Evolutionary conservation across 352 stramenopile species (phyloP).

Genomic region (Globisporangium recalcitrans): DNA sequence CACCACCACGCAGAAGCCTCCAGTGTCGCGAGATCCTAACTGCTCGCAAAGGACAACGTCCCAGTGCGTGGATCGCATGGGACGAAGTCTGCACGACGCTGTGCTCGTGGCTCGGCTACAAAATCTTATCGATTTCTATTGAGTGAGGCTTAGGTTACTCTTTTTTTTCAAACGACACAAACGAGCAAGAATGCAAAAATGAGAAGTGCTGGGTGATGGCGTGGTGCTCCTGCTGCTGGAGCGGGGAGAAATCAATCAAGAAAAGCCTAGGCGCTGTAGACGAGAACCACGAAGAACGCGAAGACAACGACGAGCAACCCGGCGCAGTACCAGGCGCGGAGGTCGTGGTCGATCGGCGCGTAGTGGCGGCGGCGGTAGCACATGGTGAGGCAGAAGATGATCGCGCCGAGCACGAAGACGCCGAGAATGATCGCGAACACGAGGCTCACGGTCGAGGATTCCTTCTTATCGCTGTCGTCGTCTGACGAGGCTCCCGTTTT

Average conservation of each 20-base stretch:
- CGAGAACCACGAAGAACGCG: conserved; percentile 67
- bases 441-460: conserved; percentile 21
- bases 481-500: conserved; percentile 2
- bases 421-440: conserved; percentile 36
- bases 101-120: conserved; percentile 58
- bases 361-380: conserved; percentile 72
- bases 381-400: conserved; percentile 41
- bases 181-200: conserved; percentile 1
- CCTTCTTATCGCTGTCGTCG: conserved; percentile 9
- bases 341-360: conserved; percentile 47
- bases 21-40: conserved; percentile 45
- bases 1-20: too few species aligned
- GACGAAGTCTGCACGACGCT: conserved; percentile 46
- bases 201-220: background rate
- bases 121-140: conserved; percentile 35
- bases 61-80: conserved; percentile 55
- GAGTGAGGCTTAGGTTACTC: background rate
- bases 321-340: conserved; percentile 59
- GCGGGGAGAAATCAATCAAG: background rate
- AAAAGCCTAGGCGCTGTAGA: conserved; percentile 37
- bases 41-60: conserved; percentile 54
- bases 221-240: background rate
- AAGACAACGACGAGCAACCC: conserved; percentile 51
- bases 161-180: background rate
- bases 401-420: conserved; percentile 29